These are phyloP conservation scores for Fagus sylvatica DNA, from an alignment of 306 rosid genomes.

Conservation along the genomic window DNA sequence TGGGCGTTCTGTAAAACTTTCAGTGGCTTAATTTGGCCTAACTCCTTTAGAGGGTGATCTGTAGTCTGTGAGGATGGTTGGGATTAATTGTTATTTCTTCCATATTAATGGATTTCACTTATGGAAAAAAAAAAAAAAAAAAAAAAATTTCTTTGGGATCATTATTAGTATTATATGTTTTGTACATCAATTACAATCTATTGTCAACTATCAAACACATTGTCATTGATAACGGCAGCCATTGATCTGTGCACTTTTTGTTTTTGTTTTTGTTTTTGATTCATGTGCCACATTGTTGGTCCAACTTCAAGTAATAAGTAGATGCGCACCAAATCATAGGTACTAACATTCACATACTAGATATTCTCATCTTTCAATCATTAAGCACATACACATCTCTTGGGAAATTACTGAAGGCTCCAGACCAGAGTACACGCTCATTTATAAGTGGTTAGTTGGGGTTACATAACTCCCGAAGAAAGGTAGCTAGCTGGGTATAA, in stretches of 20 bases:
- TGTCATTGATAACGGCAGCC: not conserved
- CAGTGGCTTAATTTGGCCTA: no score
- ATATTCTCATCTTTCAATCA: constrained; percentile 7
- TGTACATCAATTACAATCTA: no score
- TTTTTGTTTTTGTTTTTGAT: not conserved
- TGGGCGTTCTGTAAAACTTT: no score
- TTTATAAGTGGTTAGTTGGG: constrained; percentile 13
- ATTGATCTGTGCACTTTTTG: not conserved
- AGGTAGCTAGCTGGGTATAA: constrained; percentile 2
- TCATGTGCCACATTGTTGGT: not conserved
- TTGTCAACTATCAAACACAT: no score
- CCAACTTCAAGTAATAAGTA: not conserved
- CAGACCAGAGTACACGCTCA: not conserved
- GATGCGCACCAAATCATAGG: not conserved
- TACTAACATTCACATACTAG: not conserved
- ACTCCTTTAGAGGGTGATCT: no score
- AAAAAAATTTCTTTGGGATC: no score
- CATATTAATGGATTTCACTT: no score
- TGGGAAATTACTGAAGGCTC: not conserved
- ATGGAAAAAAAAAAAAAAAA: no score
- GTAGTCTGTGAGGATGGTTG: no score
- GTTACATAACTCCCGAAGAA: not conserved
- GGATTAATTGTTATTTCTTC: no score
- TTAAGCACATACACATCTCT: not conserved
- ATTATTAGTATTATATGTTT: no score